Conservation (phyloP, 1,139 yeast species). For the Yamadazyma atlantica region DNA sequence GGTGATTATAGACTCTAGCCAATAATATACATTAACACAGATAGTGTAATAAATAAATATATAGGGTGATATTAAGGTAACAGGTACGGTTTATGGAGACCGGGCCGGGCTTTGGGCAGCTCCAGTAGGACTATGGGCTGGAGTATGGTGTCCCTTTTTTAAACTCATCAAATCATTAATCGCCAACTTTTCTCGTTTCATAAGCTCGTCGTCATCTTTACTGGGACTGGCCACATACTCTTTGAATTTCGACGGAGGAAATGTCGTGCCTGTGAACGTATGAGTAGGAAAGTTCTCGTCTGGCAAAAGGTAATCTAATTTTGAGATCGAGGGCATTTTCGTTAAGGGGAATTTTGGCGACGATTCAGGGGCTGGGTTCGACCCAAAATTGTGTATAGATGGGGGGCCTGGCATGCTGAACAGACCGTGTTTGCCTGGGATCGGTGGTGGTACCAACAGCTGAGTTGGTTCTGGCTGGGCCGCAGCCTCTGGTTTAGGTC, state of each 20-base stretch:
- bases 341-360: constrained; percentile 9
- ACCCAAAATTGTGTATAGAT: constrained; percentile 8
- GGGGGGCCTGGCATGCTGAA: constrained; percentile 5
- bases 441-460: no score
- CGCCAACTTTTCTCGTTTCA: constrained; percentile 37
- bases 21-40: no score
- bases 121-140: constrained; percentile 1
- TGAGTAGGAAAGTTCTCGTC: constrained; percentile 26
- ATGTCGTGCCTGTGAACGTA: constrained; percentile 11
- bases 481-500: neutral
- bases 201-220: constrained; percentile 10
- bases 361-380: neutral
- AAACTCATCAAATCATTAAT: constrained; percentile 36
- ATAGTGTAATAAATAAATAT: no score
- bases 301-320: constrained; percentile 30
- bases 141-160: constrained; percentile 14
- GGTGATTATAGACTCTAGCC: no score
- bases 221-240: constrained; percentile 3
- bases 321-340: constrained; percentile 29
- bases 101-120: no score
- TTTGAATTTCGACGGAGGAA: constrained; percentile 7
- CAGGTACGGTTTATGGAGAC: no score
- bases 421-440: neutral
- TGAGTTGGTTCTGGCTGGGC: neutral
- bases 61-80: no score